Base-by-base conservation (phyloP, 805 yeast genomes). In the Hanseniaspora jakobsenii region DNA sequence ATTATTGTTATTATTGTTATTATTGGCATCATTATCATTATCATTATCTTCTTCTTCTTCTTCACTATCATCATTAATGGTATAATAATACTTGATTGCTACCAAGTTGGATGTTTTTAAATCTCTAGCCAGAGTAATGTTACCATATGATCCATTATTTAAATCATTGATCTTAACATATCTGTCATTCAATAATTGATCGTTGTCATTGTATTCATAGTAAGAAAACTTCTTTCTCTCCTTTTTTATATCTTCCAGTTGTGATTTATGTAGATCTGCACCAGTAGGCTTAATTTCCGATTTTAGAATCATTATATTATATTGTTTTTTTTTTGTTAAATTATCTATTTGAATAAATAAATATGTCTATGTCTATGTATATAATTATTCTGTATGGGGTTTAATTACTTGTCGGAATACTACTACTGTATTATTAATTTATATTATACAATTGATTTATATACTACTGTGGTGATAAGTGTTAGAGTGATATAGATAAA, bases 101-200 rank as follows among this genome's bases (percentile, higher is more conserved):
- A 82, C 93, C 38, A 81, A 62, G 45, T 66, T 64, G 30, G 66
- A 62, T 21, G 70, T 67, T 18, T 53, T 51, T 3, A 61, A 53
- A 59, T 89, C 95, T 54, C 76, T 77, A 8, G 95, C 96, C 21
- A 89, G 69, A 2, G 93, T 77, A 7, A 89, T 97, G 37, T 81
- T 72, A 40, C 97, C 97, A 61, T 84, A 89, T 0, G 96, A 84
- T 24, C 97, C 97, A 60, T 84, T 87, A 56, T 87, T 83, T 48
- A 89, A 73, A 56, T 78, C 83, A 47, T 74, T 76, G 18, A 85
- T 68, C 53, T 78, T 78, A 47, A 66, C 64, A 63, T 85, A 89
- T 46, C 81, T 67, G 44, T 67, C 67, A 48, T 77, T 71, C 47
- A 84, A 65, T 7, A 39, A 29, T 28, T 39, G 44, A 21, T 39